Percentiles rank a stretch among this genome's conserved stretches.
phyloP scores from a whole-genome alignment of 345 rosid genomes.

The Bruguiera sexangula region DNA sequence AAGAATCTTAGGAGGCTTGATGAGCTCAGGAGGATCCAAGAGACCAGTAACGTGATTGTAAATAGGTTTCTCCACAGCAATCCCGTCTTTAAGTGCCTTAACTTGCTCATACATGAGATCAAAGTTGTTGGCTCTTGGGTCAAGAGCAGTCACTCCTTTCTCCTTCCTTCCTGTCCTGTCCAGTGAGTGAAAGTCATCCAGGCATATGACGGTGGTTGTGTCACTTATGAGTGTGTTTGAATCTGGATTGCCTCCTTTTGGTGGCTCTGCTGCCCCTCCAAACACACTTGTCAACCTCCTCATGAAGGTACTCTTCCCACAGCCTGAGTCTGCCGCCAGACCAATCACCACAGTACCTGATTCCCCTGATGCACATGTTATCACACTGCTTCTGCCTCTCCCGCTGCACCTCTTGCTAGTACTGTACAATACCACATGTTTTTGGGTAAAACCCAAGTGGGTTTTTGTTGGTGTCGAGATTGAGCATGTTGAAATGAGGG shows the following conservation, averaged over 20 bases:
- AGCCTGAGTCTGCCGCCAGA: conserved; percentile 93
- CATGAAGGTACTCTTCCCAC: conserved; percentile 93
- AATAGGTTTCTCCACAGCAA: conserved; percentile 81
- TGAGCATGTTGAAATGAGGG: conserved; percentile 65
- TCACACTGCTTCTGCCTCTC: conserved; percentile 28
- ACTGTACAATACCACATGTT: conserved; percentile 48
- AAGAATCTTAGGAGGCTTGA: conserved; percentile 90
- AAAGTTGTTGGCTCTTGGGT: conserved; percentile 85
- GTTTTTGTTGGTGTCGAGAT: conserved; percentile 49
- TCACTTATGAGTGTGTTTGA: conserved; percentile 94
- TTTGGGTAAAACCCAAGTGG: conserved; percentile 44
- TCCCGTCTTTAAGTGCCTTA: conserved; percentile 75
- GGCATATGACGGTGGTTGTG: conserved; percentile 83
- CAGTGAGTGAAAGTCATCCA: conserved; percentile 89
- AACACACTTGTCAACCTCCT: conserved; percentile 87
- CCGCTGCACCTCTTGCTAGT: conserved; percentile 22
- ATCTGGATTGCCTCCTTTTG: conserved; percentile 92
- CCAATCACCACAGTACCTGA: conserved; percentile 75
- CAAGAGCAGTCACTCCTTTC: conserved; percentile 91
- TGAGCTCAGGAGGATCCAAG: conserved; percentile 87
- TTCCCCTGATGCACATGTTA: conserved; percentile 57
- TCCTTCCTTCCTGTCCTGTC: conserved; percentile 86
- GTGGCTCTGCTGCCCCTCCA: conserved; percentile 95
- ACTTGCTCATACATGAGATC: conserved; percentile 98
- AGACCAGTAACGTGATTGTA: conserved; percentile 93